Base-by-base conservation (phyloP, 1,284 basidiomycete species). In the Stygiomarasmius scandens region DNA sequence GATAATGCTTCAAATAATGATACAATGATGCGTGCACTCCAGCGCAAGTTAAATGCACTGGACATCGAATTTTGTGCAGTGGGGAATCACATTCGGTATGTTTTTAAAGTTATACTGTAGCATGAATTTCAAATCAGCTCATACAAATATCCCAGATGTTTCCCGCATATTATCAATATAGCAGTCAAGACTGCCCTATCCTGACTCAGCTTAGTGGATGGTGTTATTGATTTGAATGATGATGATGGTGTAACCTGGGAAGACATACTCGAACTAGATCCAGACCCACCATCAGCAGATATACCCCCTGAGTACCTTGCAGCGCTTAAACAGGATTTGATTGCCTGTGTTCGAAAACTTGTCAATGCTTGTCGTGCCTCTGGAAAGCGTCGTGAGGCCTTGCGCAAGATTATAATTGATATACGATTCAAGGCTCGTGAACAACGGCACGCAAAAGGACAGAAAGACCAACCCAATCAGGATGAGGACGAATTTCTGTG, bases 91-190 rank as follows among this genome's bases (percentile, higher is more conserved):
- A 60, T 63, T 14, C 58, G 59, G 69, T 70, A 47, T 16, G 51
- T 49, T 9, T 23, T 16, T 45, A 4, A 29, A n/a, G 19, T 45
- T 34, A 34, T 14, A 24, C 22, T 51, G 29, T 12, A 16, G 47
- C n/a, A 11, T 22, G 20, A 22, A 22, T 36, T n/a, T n/a, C n/a
- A n/a, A n/a, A 20, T 11, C 8, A 12, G 16, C 45, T 24, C 16
- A 20, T 23, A 24, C 22, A 23, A 27, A 59, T 64, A 50, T 14
- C 19, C 23, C 47, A 74, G 73, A 19, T 74, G 73, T 52, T 73
- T 74, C 55, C 71, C 68, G 0, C 72, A 74, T 43, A 56, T 68
- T 25, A 55, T 72, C 27, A 75, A 74, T 48, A 61, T 72, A 12
- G 20, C 24, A 20, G 20, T 25, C 45, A 23, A 20, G 24, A 23